Conservation (phyloP, 495 filamentous ascomycete species). For the Terfezia boudieri region DNA sequence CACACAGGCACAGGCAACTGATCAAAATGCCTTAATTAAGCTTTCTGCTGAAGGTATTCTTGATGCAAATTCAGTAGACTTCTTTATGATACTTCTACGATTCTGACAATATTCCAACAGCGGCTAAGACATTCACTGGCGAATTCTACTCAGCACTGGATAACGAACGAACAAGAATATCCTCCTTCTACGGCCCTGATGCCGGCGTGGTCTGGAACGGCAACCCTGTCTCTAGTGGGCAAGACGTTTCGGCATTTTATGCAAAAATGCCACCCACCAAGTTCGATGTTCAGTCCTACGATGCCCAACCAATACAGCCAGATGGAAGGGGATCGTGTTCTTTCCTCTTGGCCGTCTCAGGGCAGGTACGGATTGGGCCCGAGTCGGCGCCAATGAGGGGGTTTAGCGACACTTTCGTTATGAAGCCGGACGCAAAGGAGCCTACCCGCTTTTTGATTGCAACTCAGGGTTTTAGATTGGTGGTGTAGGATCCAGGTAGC, state of each 20-base stretch:
- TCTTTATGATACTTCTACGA: no score
- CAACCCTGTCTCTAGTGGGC: conserved; percentile 31
- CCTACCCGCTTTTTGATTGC: conserved; percentile 16
- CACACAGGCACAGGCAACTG: no score
- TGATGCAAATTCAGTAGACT: no score
- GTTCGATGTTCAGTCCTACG: conserved; percentile 41
- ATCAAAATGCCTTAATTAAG: no score
- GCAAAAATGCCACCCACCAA: conserved; percentile 36
- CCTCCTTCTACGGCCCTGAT: conserved; percentile 33
- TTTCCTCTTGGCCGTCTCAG: conserved; percentile 36
- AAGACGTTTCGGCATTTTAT: conserved; percentile 37
- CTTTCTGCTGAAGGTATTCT: no score
- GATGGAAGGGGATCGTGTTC: conserved; percentile 26
- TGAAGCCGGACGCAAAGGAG: conserved; percentile 33
- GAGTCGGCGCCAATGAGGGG: conserved; percentile 28
- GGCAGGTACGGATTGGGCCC: conserved; percentile 35
- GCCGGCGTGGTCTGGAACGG: conserved; percentile 44
- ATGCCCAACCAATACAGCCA: conserved; percentile 44
- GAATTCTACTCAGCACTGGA: conserved; percentile 34
- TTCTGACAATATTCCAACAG: not conserved
- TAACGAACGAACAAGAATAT: conserved; percentile 29
- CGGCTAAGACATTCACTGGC: conserved; percentile 29
- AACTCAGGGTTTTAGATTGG: conserved; percentile 18
- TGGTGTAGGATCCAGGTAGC: conserved; percentile 4
- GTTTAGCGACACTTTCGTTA: conserved; percentile 45